Evolutionary conservation across 2,329 filamentous ascomycete genomes (phyloP), one percentile per base, ranked within the genome.

Genomic region (Dothistroma septosporum): DNA sequence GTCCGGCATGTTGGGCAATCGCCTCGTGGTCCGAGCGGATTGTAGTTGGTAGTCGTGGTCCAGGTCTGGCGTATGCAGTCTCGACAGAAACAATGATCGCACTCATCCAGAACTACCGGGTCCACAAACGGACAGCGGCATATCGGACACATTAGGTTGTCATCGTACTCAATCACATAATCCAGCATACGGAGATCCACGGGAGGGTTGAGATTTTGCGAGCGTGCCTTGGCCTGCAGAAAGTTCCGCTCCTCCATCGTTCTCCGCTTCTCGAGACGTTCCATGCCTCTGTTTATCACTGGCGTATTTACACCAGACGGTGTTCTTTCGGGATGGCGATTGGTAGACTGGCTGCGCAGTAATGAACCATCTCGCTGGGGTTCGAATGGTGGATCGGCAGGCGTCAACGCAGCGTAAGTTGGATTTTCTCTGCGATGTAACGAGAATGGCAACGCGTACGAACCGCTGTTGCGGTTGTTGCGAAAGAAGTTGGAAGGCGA

Each of bases 51-150:
- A 11, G 74, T 72, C 24, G 69, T 74, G 41, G 70, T 76, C 62
- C 81, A 80, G 14, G 78, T 78, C 49, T 78, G 75, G 55, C 78
- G 78, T 61, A 87, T 76, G 68, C 85, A 87, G 24, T 81, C 78
- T 57, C 79, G 76, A 73, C 85, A 87, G 75, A 87, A 87, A 64
- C 83, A 82, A 74, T 87, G 85, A 64, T 87, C 83, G 73, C 85
- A 87, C 64, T 82, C 77, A 53, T 85, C 75, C 66, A 83, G 72
- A 4, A 74, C 77, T 49, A 85, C 78, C 1, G 85, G 85, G 56
- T 80, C 76, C 58, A 86, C 79, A 67, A 87, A 86, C 8, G 85
- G 83, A 62, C 82, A 83, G 69, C 85, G 83, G 72, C 85, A 87
- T 64, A 87, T 87, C 16, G 84, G 80, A 69, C 85, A 87, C 76